A percentile compares a stretch with the other conserved stretches of the same genome.
phyloP scores from a whole-genome alignment of 768 basidiomycete species.

The Termitomyces sp. region DNA sequence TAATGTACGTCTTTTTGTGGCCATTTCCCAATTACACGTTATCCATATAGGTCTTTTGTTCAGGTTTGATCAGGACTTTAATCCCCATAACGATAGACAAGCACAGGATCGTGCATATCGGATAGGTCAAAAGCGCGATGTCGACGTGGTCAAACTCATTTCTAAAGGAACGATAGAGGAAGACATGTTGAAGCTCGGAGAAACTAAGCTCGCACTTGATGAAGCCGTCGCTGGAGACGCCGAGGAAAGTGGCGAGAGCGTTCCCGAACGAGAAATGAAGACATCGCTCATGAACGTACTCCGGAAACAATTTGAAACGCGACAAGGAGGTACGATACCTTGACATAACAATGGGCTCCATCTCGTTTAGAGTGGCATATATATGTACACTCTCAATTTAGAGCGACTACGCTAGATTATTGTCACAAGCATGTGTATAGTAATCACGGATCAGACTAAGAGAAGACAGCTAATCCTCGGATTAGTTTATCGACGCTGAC shows the following conservation, averaged over 20 bases:
- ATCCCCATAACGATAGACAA: conserved; percentile 95
- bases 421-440: neutral
- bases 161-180: conserved; percentile 93
- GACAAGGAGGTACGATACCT: conserved; percentile 26
- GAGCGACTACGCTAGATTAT: neutral
- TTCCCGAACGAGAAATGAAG: conserved; percentile 78
- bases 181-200: conserved; percentile 86
- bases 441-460: conserved; percentile 16
- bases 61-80: conserved; percentile 98
- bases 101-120: conserved; percentile 97
- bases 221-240: conserved; percentile 87
- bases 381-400: neutral
- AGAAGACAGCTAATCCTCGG: conserved; percentile 48
- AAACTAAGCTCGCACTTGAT: conserved; percentile 88
- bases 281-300: conserved; percentile 81
- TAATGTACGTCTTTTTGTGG: conserved; percentile 53
- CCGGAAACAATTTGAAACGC: conserved; percentile 73
- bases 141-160: conserved; percentile 93
- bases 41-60: neutral
- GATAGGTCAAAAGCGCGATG: conserved; percentile 91
- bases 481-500: conserved; percentile 73
- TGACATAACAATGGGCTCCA: neutral
- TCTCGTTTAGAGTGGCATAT: neutral
- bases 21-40: neutral
- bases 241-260: conserved; percentile 57